Conservation (phyloP, 129 eudicot species). For the Calendula officinalis region DNA sequence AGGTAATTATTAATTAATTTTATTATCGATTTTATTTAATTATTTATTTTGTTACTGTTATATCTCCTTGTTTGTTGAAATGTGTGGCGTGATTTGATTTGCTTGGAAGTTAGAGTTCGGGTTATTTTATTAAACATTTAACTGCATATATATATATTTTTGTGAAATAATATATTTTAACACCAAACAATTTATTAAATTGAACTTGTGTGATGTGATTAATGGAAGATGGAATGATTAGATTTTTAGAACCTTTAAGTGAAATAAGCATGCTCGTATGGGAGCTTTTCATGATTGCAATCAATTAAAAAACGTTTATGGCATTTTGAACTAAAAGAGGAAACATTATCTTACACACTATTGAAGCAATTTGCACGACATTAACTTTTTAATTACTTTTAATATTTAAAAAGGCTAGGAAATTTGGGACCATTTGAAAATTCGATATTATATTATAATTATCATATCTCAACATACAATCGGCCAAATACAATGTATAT, state of each 20-base stretch:
- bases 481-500: too few species aligned
- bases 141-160: conserved; percentile 15
- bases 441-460: too few species aligned
- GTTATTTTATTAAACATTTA: background rate
- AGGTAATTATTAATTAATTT: conserved; percentile 23
- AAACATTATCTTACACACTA: background rate
- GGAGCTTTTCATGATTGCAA: conserved; percentile 30
- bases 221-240: conserved; percentile 34
- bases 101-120: conserved; percentile 24
- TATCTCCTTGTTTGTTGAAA: background rate
- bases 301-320: conserved; percentile 8
- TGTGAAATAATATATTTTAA: conserved; percentile 8
- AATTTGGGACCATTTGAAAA: background rate
- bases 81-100: conserved; percentile 11
- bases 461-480: too few species aligned
- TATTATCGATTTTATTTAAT: background rate
- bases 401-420: background rate
- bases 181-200: background rate
- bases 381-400: background rate
- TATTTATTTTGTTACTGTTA: background rate
- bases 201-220: background rate
- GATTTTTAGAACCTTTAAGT: conserved; percentile 44
- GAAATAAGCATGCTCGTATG: conserved; percentile 42
- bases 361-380: background rate
- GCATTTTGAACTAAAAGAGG: conserved; percentile 8